Conservation (phyloP, 2,329 filamentous ascomycete species). For the Paecilomyces fulvus region DNA sequence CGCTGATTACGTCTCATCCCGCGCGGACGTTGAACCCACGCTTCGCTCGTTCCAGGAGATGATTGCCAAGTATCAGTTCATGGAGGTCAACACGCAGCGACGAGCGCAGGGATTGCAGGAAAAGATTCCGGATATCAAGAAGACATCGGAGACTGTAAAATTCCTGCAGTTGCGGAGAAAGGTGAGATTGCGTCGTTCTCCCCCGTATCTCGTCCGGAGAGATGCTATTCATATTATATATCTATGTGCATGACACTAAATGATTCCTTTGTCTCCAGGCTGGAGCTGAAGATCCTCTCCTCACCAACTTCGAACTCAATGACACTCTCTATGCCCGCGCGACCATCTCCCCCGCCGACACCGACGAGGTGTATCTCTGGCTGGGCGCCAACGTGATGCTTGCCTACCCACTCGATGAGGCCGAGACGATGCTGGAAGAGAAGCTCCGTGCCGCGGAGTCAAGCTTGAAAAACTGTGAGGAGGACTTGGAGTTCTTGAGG, state of each 20-base stretch:
- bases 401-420: conserved; percentile 83
- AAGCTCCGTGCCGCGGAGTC: conserved; percentile 73
- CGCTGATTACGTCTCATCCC: conserved; percentile 37
- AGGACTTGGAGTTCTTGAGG: conserved; percentile 89
- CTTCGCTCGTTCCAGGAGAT: conserved; percentile 40
- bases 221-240: not conserved
- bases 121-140: conserved; percentile 95
- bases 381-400: conserved; percentile 99
- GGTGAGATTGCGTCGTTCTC: conserved; percentile 6
- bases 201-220: not conserved
- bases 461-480: conserved; percentile 80
- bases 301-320: conserved; percentile 93
- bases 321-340: conserved; percentile 92
- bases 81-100: conserved; percentile 88
- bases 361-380: conserved; percentile 84
- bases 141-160: conserved; percentile 83
- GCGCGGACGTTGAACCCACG: conserved; percentile 38
- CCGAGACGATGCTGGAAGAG: conserved; percentile 64
- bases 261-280: conserved; percentile 30
- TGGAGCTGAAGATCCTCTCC: conserved; percentile 40
- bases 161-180: conserved; percentile 73
- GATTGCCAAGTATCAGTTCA: conserved; percentile 95
- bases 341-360: conserved; percentile 61
- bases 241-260: not conserved
- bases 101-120: conserved; percentile 74